Conservation (phyloP, 2,329 filamentous ascomycete genomes). For the Aphanocladium album region DNA sequence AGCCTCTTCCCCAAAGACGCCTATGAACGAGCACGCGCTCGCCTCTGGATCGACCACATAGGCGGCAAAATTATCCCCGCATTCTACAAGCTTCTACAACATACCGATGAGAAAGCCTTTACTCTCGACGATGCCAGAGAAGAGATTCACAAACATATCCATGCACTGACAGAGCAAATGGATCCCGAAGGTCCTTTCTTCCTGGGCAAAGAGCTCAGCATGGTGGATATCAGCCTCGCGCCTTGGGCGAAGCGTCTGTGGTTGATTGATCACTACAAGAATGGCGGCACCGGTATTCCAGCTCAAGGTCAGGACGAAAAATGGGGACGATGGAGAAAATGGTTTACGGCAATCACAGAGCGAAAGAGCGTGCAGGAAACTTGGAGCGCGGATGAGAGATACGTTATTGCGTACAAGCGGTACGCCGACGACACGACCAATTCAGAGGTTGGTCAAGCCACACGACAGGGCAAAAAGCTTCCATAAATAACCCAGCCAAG, state of each 20-base stretch:
- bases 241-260: slow-evolving; percentile 70
- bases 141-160: slow-evolving; percentile 55
- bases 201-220: slow-evolving; percentile 54
- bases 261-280: slow-evolving; percentile 71
- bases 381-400: slow-evolving; percentile 61
- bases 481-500: slow-evolving; percentile 41
- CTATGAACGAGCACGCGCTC: slow-evolving; percentile 59
- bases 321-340: slow-evolving; percentile 63
- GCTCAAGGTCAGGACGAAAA: slow-evolving; percentile 45
- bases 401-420: slow-evolving; percentile 62
- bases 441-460: slow-evolving; percentile 57
- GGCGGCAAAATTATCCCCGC: slow-evolving; percentile 61
- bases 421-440: slow-evolving; percentile 63
- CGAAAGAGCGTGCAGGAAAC: slow-evolving; percentile 63
- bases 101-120: slow-evolving; percentile 45
- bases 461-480: slow-evolving; percentile 56
- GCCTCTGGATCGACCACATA: slow-evolving; percentile 72
- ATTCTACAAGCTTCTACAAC: slow-evolving; percentile 60
- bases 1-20: slow-evolving; percentile 54
- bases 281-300: slow-evolving; percentile 45
- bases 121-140: slow-evolving; percentile 48
- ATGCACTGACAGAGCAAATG: slow-evolving; percentile 59
- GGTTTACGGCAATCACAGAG: slow-evolving; percentile 54
- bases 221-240: slow-evolving; percentile 67
- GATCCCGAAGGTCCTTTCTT: slow-evolving; percentile 57